Evolutionary conservation across 345 rosid genomes (phyloP).

Genomic region (Syzygium aromaticum): DNA sequence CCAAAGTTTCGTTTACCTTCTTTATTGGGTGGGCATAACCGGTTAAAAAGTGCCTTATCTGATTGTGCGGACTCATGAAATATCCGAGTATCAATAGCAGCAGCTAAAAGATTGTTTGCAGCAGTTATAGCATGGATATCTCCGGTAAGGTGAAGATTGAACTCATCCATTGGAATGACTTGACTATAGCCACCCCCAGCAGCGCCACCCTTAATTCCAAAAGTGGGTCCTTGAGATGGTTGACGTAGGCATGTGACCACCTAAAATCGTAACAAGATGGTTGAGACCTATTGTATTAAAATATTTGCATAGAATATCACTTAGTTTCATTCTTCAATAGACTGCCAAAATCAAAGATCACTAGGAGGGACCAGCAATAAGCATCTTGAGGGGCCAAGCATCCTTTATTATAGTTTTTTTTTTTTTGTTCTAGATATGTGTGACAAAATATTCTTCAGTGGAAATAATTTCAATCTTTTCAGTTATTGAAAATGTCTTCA

Average conservation of each 20-base stretch:
- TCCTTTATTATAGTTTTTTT: not conserved
- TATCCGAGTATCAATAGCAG: slow-evolving; percentile 94
- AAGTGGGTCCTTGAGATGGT: slow-evolving; percentile 99
- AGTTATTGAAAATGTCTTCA: not conserved
- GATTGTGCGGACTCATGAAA: slow-evolving; percentile 92
- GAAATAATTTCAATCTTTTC: not conserved
- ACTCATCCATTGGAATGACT: slow-evolving; percentile 99
- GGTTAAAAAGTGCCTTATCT: slow-evolving; percentile 90
- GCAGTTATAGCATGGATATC: slow-evolving; percentile 99
- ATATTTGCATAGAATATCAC: not conserved
- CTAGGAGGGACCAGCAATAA: not conserved
- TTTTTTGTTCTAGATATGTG: not conserved
- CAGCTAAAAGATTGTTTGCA: slow-evolving; percentile 97
- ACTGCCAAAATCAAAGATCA: not conserved
- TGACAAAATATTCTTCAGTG: not conserved
- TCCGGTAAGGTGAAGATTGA: slow-evolving; percentile 94
- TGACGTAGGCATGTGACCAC: slow-evolving; percentile 96
- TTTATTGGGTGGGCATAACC: slow-evolving; percentile 79
- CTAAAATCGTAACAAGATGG: slow-evolving; percentile 19
- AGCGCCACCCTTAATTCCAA: slow-evolving; percentile 99
- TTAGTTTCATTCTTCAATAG: not conserved
- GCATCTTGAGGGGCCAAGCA: not conserved
- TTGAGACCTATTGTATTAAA: not conserved
- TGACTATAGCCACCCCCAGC: slow-evolving; percentile 99
- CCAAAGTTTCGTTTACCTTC: slow-evolving; percentile 78